Evolutionary conservation across 1,139 yeast species (phyloP), one percentile per base, ranked within the genome.

Genomic region (Candida sp.): DNA sequence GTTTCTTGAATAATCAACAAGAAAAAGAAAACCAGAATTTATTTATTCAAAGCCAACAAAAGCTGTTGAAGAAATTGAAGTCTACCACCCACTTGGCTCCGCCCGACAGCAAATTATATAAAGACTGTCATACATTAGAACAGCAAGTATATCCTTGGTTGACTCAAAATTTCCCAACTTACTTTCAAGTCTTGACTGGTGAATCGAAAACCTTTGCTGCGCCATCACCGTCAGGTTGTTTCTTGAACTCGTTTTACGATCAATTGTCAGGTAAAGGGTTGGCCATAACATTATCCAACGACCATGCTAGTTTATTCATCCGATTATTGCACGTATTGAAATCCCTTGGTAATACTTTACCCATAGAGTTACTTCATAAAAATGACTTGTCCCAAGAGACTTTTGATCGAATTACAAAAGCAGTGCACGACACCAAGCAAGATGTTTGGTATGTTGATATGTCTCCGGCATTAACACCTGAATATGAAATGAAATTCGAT

Each of bases 401-500:
- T 1, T 60, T 53, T 33, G 37, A 47, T 5, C 53, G 53, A 34
- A 48, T 71, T 23, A 45, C 56, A 2, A 49, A 57, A 23, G 63
- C 61, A 9, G 56, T 66, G 5, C 49, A 38, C 73, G 72, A 3
- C 46, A 53, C 39, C 9, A 12, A 22, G 6, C 78, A 73, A 48
- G 64, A 70, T 6, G 49, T 79, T 5, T 66, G 68, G 51, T 68
- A 78, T 43, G 67, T 79, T 4, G 66, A 78, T 52, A 72, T 72
- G 2, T 43, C 60, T 0, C 51, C 55, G 0, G 52, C 75, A 3
- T 49, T 79, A 8, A 50, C 55, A 9, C 43, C 50, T 1, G 44
- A 52, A 2, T 66, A 64, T 47, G 43, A 53, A 4, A 52, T 49
- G 29, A 60, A 64, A 33, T 70, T 74, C 44, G 55, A 61, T n/a